Evolutionary conservation across 768 basidiomycete species (phyloP).

Genomic region (Daedalea quercina): DNA sequence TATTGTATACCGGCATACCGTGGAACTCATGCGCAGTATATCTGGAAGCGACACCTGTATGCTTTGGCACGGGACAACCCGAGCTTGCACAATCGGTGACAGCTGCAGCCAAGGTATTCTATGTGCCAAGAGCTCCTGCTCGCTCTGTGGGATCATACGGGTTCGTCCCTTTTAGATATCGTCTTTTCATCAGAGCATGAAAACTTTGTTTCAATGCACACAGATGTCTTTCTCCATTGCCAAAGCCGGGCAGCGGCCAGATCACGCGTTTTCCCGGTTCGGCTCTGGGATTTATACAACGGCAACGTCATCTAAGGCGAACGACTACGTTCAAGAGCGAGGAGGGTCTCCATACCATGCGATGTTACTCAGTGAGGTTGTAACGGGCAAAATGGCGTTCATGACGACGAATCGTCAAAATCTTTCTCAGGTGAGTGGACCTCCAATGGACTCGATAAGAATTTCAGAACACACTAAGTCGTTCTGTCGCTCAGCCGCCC

Average conservation of each 20-base stretch:
- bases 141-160: slow-evolving; percentile 17
- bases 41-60: slow-evolving; percentile 9
- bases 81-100: slow-evolving; percentile 19
- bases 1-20: no score
- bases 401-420: slow-evolving; percentile 3
- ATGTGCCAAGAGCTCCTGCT: slow-evolving; percentile 12
- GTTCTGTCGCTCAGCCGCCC: no score
- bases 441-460: no score
- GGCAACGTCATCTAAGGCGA: slow-evolving; percentile 22
- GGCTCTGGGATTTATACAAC: slow-evolving; percentile 21
- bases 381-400: slow-evolving; percentile 15
- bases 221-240: slow-evolving; percentile 17
- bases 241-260: slow-evolving; percentile 7
- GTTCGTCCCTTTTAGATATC: slow-evolving; percentile 5
- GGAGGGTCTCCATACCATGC: slow-evolving; percentile 10
- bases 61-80: slow-evolving; percentile 22
- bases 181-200: no score
- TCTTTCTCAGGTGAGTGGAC: no score
- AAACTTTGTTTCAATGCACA: no score
- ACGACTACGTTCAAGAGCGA: slow-evolving; percentile 13
- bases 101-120: slow-evolving; percentile 5
- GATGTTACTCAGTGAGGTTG: slow-evolving; percentile 19
- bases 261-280: slow-evolving; percentile 20
- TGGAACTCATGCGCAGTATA: no score
- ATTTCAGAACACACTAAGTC: no score